Base-by-base conservation (phyloP, 2,329 filamentous ascomycete species). In the Zymoseptoria ardabiliae region DNA sequence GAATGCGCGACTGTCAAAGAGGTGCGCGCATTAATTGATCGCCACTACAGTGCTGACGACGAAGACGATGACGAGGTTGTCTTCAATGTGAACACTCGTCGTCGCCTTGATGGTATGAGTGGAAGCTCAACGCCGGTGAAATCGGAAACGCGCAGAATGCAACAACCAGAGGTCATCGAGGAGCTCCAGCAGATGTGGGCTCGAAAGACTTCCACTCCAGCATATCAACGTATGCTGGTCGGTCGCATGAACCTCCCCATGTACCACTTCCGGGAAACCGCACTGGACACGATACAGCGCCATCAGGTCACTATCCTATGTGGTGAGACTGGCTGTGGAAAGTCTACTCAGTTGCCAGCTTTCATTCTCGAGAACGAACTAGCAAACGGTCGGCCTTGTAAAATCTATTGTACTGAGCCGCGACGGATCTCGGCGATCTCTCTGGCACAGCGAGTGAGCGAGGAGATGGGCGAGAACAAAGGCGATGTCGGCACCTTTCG, bases 371-470 rank as follows among this genome's bases (percentile, higher is more conserved):
- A 99, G 73, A 85, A 96, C 68, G 88, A 97, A 70, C 82, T 99
- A 54, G 83, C 85, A 2, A 83, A 87, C 63, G 93, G 92, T 4
- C 87, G 85, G 64, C 79, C 85, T 4, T 97, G 92, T 76, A 97
- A 96, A 70, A 86, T 99, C 10, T 97, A 93, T 72, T 96, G 94
- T 71, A 97, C 94, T 0, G 92, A 99, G 72, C 94, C 94, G 41
- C 86, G 94, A 50, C 86, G 94, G 71, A 99, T 99, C 62, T 99
- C 94, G 17, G 94, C 94, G 9, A 93, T 99, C 49, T 97, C 94
- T 13, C 79, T 99, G 53, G 94, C 94, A 49, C 86, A 90, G 58
- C 87, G 94, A 70, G 94, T 99, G 19, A 96, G 92, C 70, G 91
- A 97, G 73, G 94, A 99, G 72, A 81, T 99, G 22, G 94, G 94